phyloP scores from a whole-genome alignment of 1,139 yeast genomes.

The Groenewaldozyma sp. region DNA sequence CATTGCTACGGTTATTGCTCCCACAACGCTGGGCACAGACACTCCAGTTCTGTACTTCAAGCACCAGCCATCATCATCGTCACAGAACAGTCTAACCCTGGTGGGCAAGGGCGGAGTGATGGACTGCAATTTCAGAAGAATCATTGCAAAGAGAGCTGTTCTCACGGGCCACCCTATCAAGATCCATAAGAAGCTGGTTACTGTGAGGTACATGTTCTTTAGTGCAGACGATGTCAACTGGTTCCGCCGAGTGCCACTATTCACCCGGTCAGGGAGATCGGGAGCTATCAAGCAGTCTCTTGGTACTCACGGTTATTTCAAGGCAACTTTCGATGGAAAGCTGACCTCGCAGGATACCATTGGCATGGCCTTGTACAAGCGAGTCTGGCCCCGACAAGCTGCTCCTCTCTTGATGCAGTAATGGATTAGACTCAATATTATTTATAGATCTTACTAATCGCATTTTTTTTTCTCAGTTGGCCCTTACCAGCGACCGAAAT shows the following conservation, averaged over 20 bases:
- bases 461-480: no score
- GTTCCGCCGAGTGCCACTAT: constrained; percentile 87
- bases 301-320: constrained; percentile 98
- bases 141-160: constrained; percentile 78
- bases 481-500: no score
- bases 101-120: constrained; percentile 87
- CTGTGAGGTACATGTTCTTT: constrained; percentile 96
- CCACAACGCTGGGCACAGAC: constrained; percentile 65
- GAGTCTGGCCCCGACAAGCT: constrained; percentile 69
- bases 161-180: constrained; percentile 93
- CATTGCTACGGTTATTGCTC: constrained; percentile 83
- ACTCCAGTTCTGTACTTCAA: constrained; percentile 33
- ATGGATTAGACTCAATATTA: no score
- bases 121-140: constrained; percentile 76
- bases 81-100: constrained; percentile 43
- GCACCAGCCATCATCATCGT: constrained; percentile 29
- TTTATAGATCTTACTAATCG: no score
- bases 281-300: constrained; percentile 91
- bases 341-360: constrained; percentile 86
- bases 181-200: constrained; percentile 85
- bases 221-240: constrained; percentile 79
- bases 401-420: no score
- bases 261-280: constrained; percentile 83
- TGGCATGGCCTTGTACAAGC: constrained; percentile 88
- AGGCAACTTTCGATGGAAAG: constrained; percentile 90